Evolutionary conservation across 768 basidiomycete species (phyloP), one percentile per base, ranked within the genome.

Genomic region (Chlorophyllum brunneum): DNA sequence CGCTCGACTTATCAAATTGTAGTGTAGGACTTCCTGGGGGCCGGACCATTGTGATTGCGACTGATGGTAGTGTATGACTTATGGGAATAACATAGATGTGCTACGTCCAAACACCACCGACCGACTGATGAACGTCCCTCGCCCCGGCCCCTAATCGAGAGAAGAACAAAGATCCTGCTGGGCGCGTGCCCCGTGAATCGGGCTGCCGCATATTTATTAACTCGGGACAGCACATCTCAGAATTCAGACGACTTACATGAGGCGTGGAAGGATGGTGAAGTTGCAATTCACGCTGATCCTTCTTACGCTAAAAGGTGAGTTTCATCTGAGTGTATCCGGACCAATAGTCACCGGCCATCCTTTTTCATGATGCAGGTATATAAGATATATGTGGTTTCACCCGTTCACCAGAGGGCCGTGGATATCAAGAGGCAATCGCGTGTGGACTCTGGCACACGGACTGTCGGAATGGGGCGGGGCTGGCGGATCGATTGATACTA

Each of bases 401-500:
- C 47, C 4, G 61, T 57, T 9, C 47, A 59, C 20, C 44, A 61
- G 9, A 49, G 54, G 22, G 49, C 55, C 5, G 51, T 55, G 7
- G 39, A 58, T 10, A 15, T 46, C 16, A 58, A 42, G 57, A 58
- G n/a, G 47, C 58, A 5, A 18, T 61, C 15, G 54, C 54, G 3
- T 22, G 44, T n/a, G 61, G 49, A 2, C 48, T 61, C 4, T 51
- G 54, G 2, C 54, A 54, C 15, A 38, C 42, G 4, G 48, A 59
- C 11, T 38, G 59, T 1, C 30, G 58, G 41, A 56, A 54, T 26
- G 49, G 58, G 2, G 11, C 40, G 5, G 53, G 50, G 8, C 46
- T 61, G 9, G 58, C 58, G 16, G 57, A 61, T 26, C 54, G 43
- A 22, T 39, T 61, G 5, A 59, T 61, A 11, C 34, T 45, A 10